Evolutionary conservation across 768 basidiomycete species (phyloP), one percentile per base, ranked within the genome.

Genomic region (Serendipita sp.): DNA sequence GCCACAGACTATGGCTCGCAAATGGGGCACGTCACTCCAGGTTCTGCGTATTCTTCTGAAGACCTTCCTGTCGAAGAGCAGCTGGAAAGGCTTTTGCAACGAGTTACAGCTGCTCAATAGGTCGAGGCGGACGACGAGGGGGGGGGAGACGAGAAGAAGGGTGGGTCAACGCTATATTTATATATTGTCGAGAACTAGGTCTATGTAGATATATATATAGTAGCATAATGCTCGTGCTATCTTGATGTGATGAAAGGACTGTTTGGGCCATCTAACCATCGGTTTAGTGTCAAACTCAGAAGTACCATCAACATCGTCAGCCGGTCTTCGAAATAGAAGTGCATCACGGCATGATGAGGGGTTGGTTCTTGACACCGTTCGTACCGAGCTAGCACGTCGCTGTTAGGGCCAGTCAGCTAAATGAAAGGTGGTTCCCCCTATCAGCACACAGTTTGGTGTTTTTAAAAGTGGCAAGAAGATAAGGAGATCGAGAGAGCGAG

Each of bases 1-100:
- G 86, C 84, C 36, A 83, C 84, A 77, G 90, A 92, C 68, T 79
- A 88, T 46, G 90, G 88, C 52, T 86, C 89, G 44, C 90, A 91
- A 78, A 91, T 91, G 71, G 83, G 28, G 91, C 71, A 71, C 79
- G 44, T 80, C 83, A 11, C 47, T 80, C 77, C 2, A 79, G 67
- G 3, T 72, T 68, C 11, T 73, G 63, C 2, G 74, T 64, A 28
- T 74, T 71, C 23, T 68, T 64, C 11, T 67, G 66, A 51, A 64
- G 69, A 23, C 68, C 65, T 38, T 70, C 68, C 54, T 72, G 72
- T 44, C 74, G 68, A 60, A 18, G 56, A 60, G 34, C 41, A 32
- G 23, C 63, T 41, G 65, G 65, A 46, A 67, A 41, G 60, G 38
- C 63, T 56, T 30, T 23, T 28, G 63, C 62, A 35, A 54, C 51